These are phyloP conservation scores for Acacia confusa DNA, from an alignment of 306 rosid species.

Conservation along the genomic window DNA sequence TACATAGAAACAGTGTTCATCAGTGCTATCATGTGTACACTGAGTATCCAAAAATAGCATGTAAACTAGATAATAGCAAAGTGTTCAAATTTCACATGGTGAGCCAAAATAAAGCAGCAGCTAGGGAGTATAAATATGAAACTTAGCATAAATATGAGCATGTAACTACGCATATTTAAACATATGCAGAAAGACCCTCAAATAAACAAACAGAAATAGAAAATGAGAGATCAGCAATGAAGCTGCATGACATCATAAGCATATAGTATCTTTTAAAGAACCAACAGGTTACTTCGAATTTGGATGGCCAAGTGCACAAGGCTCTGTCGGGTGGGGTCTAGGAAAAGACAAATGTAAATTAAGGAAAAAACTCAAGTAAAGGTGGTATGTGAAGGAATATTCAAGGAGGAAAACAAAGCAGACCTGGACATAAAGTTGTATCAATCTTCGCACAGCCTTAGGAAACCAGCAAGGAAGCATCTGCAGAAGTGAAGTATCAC, in stretches of 20 bases:
- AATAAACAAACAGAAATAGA: constrained; percentile 5
- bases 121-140: background rate
- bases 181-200: background rate
- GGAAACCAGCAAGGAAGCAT: constrained; percentile 99
- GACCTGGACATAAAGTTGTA: constrained; percentile 92
- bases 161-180: background rate
- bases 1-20: constrained; percentile 7
- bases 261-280: constrained; percentile 14
- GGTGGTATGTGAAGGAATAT: constrained; percentile 19
- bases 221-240: constrained; percentile 2
- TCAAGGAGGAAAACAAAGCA: constrained; percentile 36
- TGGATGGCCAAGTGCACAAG: too few relatives aligned
- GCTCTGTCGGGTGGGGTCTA: too few relatives aligned
- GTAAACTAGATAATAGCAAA: constrained; percentile 19
- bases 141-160: background rate
- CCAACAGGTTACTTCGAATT: constrained; percentile 17
- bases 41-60: constrained; percentile 17
- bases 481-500: constrained; percentile 87
- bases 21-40: background rate
- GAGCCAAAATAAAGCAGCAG: background rate
- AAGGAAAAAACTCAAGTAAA: background rate
- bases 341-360: background rate
- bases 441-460: constrained; percentile 75
- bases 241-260: constrained; percentile 21
- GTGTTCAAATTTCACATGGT: background rate